Evolutionary conservation across 2,329 filamentous ascomycete species (phyloP).

Genomic region (Colletotrichum musae): DNA sequence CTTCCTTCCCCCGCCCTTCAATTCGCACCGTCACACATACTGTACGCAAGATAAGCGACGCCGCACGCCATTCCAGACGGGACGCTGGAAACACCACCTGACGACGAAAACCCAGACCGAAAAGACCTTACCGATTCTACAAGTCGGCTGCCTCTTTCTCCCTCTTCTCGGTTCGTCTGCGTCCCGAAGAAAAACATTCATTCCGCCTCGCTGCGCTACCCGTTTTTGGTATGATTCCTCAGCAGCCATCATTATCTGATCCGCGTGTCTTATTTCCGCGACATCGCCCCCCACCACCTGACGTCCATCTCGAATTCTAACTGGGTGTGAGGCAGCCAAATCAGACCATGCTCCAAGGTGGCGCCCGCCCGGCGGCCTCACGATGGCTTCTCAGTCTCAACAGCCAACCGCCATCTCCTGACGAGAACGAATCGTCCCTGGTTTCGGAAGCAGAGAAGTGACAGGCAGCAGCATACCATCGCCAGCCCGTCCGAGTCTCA

Average conservation of each 20-base stretch:
- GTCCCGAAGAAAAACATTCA: constrained; percentile 19
- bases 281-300: not conserved
- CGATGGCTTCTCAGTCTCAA: not conserved
- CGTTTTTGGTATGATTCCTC: constrained; percentile 5
- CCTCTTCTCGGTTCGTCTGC: constrained; percentile 21
- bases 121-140: not conserved
- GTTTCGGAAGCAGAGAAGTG: not conserved
- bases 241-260: not conserved
- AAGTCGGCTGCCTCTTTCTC: constrained; percentile 16
- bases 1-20: not conserved
- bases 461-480: not conserved
- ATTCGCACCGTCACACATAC: too few relatives aligned
- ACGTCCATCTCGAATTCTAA: not conserved
- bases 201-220: constrained; percentile 6
- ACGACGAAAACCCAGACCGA: not conserved
- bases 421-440: not conserved
- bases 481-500: constrained; percentile 44
- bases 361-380: not conserved
- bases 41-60: constrained; percentile 3
- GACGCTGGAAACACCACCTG: not conserved
- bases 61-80: constrained; percentile 26
- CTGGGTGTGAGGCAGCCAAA: not conserved
- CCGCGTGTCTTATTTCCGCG: not conserved
- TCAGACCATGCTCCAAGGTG: not conserved
- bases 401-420: not conserved